phyloP scores from a whole-genome alignment of 345 rosid genomes.

The Citrus inodora region DNA sequence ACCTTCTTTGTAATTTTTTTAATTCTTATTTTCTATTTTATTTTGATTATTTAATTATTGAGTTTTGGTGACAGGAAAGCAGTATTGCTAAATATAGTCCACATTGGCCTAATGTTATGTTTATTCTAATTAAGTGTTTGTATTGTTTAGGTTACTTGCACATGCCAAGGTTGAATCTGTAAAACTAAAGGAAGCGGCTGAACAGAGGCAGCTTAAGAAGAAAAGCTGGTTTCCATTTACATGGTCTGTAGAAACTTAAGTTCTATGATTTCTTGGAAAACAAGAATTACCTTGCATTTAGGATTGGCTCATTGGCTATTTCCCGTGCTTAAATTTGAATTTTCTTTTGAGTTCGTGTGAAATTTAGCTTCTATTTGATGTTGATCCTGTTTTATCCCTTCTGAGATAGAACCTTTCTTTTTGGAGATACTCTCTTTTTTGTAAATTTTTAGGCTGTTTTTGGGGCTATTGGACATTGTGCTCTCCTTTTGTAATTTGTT shows the following conservation, averaged over 20 bases:
- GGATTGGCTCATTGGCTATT: conserved; percentile 1
- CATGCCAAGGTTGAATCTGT: conserved; percentile 98
- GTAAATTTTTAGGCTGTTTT: too few species aligned
- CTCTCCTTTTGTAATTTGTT: too few species aligned
- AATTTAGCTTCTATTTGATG: conserved; percentile 5
- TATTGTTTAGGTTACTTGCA: conserved; percentile 76
- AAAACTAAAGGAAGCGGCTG: conserved; percentile 90
- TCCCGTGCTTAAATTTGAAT: not conserved
- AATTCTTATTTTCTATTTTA: too few species aligned
- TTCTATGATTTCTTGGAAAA: conserved; percentile 6
- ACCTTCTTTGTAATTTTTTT: not conserved
- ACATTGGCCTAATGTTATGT: not conserved
- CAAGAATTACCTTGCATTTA: conserved; percentile 8
- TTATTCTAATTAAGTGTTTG: conserved; percentile 13
- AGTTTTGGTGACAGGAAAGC: not conserved
- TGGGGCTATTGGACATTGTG: too few species aligned
- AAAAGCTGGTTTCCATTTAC: conserved; percentile 85
- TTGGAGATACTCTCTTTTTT: too few species aligned
- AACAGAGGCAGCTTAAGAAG: conserved; percentile 68
- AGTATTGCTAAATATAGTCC: not conserved
- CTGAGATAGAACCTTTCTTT: too few species aligned
- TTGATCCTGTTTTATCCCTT: too few species aligned
- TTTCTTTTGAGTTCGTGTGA: conserved; percentile 4
- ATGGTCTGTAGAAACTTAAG: conserved; percentile 51
- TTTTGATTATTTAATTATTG: too few species aligned